These are phyloP conservation scores for Asterionellopsis glacialis DNA, from an alignment of 108 stramenopile species.

Conservation along the genomic window DNA sequence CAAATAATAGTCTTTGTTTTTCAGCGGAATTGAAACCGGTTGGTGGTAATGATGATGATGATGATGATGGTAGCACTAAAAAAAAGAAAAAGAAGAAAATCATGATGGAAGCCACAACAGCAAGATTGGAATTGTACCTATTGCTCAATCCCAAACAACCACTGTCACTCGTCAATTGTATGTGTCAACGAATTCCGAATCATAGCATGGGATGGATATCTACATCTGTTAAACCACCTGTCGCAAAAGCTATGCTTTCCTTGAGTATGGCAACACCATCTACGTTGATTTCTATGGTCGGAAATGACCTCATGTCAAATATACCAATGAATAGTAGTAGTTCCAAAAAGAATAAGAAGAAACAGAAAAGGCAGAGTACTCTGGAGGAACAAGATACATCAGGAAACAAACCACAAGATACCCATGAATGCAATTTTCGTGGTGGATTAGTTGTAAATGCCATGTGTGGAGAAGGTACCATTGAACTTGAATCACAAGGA, in stretches of 20 bases:
- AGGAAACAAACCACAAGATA: background rate
- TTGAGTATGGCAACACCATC: background rate
- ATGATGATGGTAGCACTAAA: too few relatives aligned
- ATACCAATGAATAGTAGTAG: too few relatives aligned
- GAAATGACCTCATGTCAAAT: too few relatives aligned
- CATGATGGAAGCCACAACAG: background rate
- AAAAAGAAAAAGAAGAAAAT: too few relatives aligned
- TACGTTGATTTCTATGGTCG: background rate
- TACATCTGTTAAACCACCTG: slow-evolving; percentile 26
- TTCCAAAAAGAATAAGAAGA: too few relatives aligned
- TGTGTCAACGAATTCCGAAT: slow-evolving; percentile 14
- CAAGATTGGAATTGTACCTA: slow-evolving; percentile 25
- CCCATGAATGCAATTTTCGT: too few relatives aligned
- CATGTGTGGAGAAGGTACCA: slow-evolving; percentile 49
- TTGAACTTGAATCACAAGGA: slow-evolving; percentile 30
- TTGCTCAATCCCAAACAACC: slow-evolving; percentile 33
- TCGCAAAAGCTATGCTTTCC: slow-evolving; percentile 27
- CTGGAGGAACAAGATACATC: background rate
- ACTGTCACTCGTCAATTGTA: slow-evolving; percentile 27
- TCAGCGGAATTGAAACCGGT: slow-evolving; percentile 3
- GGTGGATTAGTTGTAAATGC: slow-evolving; percentile 18
- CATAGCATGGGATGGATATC: slow-evolving; percentile 54
- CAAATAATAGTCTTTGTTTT: background rate
- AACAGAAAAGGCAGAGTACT: background rate
- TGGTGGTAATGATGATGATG: background rate